Conservation (phyloP, 257 asterid genomes). For the Fraxinus anomala region DNA sequence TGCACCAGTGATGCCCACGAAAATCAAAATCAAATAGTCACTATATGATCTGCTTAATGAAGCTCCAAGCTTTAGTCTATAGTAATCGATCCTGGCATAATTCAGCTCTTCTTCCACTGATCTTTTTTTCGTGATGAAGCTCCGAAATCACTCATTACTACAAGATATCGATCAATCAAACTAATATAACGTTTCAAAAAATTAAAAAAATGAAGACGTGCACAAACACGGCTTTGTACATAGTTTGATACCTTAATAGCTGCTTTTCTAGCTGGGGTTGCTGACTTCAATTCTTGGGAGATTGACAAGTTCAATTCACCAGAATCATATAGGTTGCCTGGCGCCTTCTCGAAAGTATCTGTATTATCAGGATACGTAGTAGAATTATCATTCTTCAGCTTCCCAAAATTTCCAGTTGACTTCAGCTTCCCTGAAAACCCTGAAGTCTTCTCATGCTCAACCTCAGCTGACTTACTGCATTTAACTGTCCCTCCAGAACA, state of each 20-base stretch:
- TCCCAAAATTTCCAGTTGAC: conserved; percentile 51
- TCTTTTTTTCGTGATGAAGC: conserved; percentile 11
- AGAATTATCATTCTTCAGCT: conserved; percentile 44
- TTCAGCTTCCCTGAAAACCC: conserved; percentile 79
- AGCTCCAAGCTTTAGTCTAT: not conserved
- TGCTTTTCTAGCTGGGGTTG: conserved; percentile 62
- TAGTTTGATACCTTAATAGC: conserved; percentile 56
- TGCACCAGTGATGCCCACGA: not conserved
- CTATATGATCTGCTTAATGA: not conserved
- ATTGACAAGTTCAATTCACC: conserved; percentile 67
- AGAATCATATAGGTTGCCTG: conserved; percentile 64
- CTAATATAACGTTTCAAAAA: not conserved
- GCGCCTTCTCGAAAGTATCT: conserved; percentile 54
- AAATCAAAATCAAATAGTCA: not conserved
- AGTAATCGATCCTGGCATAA: not conserved
- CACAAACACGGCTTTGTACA: not conserved
- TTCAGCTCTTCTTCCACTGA: conserved; percentile 10
- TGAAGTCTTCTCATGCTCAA: conserved; percentile 47
- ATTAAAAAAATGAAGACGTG: not conserved
- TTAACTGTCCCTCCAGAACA: conserved; percentile 73
- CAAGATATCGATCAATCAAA: not conserved
- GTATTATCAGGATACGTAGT: conserved; percentile 51
- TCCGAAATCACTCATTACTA: conserved; percentile 10
- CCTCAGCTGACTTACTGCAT: conserved; percentile 45
- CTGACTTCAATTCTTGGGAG: conserved; percentile 70